Evolutionary conservation across 2,329 filamentous ascomycete genomes (phyloP).

Genomic region (Paecilomyces dactylethromorphus): DNA sequence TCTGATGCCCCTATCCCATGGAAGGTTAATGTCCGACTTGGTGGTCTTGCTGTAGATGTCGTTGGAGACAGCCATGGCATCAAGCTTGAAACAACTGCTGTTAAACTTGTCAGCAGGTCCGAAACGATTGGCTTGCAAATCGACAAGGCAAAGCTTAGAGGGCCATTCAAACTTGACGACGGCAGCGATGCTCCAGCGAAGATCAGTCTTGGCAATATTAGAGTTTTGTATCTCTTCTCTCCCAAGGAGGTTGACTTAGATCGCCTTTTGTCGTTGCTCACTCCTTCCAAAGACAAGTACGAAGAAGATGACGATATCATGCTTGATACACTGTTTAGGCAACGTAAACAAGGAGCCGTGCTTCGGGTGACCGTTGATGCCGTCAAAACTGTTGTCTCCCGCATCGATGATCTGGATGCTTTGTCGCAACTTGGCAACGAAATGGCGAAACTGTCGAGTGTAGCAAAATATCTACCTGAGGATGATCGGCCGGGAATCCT

Average conservation of each 20-base stretch:
- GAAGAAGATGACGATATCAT: slow-evolving; percentile 88
- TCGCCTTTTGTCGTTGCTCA: slow-evolving; percentile 75
- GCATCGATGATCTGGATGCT: slow-evolving; percentile 58
- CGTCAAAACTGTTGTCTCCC: slow-evolving; percentile 56
- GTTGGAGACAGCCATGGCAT: slow-evolving; percentile 71
- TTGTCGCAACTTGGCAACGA: slow-evolving; percentile 71
- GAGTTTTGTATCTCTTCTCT: slow-evolving; percentile 63
- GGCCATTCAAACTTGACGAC: slow-evolving; percentile 56
- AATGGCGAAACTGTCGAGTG: slow-evolving; percentile 71
- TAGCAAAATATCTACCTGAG: slow-evolving; percentile 91
- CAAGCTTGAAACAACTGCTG: slow-evolving; percentile 66
- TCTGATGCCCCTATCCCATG: slow-evolving; percentile 18
- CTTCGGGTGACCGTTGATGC: slow-evolving; percentile 63
- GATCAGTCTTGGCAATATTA: slow-evolving; percentile 58
- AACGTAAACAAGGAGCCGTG: slow-evolving; percentile 79
- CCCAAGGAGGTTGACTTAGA: slow-evolving; percentile 78
- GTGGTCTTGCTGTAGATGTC: slow-evolving; percentile 69
- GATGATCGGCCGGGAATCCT: slow-evolving; percentile 88
- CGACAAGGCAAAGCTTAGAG: slow-evolving; percentile 66
- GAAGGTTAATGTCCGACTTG: slow-evolving; percentile 72
- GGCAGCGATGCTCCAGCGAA: slow-evolving; percentile 49
- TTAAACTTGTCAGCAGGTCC: slow-evolving; percentile 72
- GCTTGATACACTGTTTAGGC: slow-evolving; percentile 80
- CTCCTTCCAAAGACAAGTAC: slow-evolving; percentile 85
- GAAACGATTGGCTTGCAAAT: slow-evolving; percentile 67